Conservation (phyloP, 2,329 filamentous ascomycete genomes). For the Alternaria novae-zelandiae region DNA sequence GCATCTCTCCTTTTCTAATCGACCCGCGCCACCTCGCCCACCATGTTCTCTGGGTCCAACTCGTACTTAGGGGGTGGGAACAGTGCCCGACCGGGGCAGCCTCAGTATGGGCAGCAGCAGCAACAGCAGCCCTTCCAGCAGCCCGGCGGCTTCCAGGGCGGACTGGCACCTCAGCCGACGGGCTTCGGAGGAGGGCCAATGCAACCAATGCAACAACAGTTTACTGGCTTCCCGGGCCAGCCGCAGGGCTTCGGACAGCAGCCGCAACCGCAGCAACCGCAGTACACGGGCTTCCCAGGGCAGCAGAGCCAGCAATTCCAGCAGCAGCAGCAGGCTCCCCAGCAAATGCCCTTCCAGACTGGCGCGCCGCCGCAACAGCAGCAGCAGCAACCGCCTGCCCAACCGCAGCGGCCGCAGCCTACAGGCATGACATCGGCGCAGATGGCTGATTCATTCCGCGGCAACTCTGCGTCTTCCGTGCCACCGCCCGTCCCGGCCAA, state of each 20-base stretch:
- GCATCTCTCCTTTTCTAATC: slow-evolving; percentile 18
- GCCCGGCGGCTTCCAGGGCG: slow-evolving; percentile 59
- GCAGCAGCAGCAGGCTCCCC: slow-evolving; percentile 63
- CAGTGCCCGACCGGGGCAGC: slow-evolving; percentile 71
- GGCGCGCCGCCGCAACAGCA: slow-evolving; percentile 63
- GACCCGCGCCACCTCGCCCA: slow-evolving; percentile 33
- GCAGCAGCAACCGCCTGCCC: slow-evolving; percentile 60
- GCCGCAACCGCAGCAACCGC: slow-evolving; percentile 50
- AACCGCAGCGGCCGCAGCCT: slow-evolving; percentile 60
- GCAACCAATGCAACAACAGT: slow-evolving; percentile 59
- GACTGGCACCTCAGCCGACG: slow-evolving; percentile 57
- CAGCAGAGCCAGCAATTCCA: slow-evolving; percentile 53
- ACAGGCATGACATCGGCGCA: slow-evolving; percentile 68
- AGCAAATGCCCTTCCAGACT: slow-evolving; percentile 48
- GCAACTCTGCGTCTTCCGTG: slow-evolving; percentile 46
- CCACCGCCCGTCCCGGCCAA: slow-evolving; percentile 69
- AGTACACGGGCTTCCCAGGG: slow-evolving; percentile 58
- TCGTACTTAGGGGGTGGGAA: slow-evolving; percentile 82
- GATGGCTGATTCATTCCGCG: slow-evolving; percentile 68
- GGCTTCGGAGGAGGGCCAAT: slow-evolving; percentile 59
- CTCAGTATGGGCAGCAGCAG: slow-evolving; percentile 57
- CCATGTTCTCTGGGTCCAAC: slow-evolving; percentile 91
- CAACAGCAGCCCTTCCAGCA: slow-evolving; percentile 59
- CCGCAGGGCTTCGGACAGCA: slow-evolving; percentile 55
- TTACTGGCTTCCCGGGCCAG: slow-evolving; percentile 57